A percentile compares a stretch with the other conserved stretches of the same genome.
Conservation (phyloP, 2,329 filamentous ascomycete genomes). For the Ceratocystis harringtonii region DNA sequence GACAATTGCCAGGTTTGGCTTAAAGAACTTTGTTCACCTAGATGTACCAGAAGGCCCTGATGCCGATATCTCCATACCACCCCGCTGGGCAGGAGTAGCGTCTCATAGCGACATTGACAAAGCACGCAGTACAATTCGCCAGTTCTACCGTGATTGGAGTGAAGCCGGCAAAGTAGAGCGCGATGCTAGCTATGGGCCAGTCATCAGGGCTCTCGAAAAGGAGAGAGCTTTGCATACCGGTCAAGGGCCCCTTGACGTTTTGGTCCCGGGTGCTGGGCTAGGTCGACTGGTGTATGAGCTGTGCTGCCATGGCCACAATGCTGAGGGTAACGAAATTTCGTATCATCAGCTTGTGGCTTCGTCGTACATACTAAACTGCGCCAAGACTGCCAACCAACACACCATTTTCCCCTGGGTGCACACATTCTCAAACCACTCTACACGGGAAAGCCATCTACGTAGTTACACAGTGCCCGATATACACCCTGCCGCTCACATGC, state of each 20-base stretch:
- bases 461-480: conserved; percentile 66
- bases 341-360: conserved; percentile 92
- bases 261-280: conserved; percentile 81
- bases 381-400: conserved; percentile 44
- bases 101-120: conserved; percentile 71
- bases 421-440: conserved; percentile 72
- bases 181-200: conserved; percentile 58
- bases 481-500: conserved; percentile 47
- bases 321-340: conserved; percentile 89
- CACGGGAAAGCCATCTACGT: conserved; percentile 58
- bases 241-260: conserved; percentile 41
- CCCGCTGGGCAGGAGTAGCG: conserved; percentile 55
- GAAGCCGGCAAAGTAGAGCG: conserved; percentile 60
- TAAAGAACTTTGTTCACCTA: conserved; percentile 42
- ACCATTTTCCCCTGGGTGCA: conserved; percentile 74
- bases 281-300: conserved; percentile 83
- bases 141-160: conserved; percentile 94
- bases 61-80: conserved; percentile 33
- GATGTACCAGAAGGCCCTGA: conserved; percentile 19
- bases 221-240: conserved; percentile 26
- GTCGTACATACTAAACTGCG: conserved; percentile 58
- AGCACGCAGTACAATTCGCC: conserved; percentile 77
- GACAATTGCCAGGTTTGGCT: conserved; percentile 55
- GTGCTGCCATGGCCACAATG: conserved; percentile 53
- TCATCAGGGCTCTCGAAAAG: conserved; percentile 48